These are phyloP conservation scores for Suillus americanus DNA, from an alignment of 768 basidiomycete genomes.

Conservation along the genomic window DNA sequence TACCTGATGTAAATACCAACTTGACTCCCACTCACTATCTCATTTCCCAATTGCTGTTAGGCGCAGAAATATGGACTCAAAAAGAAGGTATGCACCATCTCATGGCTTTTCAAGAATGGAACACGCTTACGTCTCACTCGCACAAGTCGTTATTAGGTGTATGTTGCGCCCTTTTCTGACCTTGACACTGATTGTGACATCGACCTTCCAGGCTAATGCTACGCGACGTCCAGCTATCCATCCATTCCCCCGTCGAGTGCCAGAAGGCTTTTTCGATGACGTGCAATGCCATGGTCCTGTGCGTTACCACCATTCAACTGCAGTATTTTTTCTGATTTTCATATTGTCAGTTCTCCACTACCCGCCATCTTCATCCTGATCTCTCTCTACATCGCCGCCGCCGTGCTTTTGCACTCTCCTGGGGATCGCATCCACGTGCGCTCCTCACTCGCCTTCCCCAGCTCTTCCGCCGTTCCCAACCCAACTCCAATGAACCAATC, in stretches of 20 bases:
- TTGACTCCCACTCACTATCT: too few relatives aligned
- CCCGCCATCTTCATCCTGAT: neutral
- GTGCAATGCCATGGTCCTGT: neutral
- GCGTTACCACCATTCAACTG: neutral
- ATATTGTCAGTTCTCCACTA: neutral
- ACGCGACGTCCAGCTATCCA: neutral
- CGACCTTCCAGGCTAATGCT: neutral
- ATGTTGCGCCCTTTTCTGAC: neutral
- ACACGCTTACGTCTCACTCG: too few relatives aligned
- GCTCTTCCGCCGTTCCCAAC: neutral
- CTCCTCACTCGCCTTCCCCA: neutral
- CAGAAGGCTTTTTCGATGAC: neutral
- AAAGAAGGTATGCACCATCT: neutral
- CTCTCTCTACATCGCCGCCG: neutral
- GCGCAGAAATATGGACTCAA: neutral
- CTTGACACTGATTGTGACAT: neutral
- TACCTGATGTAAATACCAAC: neutral
- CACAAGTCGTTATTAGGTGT: too few relatives aligned
- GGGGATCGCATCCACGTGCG: neutral
- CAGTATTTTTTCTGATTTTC: neutral
- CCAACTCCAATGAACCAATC: neutral
- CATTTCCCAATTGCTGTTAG: neutral
- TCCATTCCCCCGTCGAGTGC: neutral
- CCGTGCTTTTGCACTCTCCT: neutral
- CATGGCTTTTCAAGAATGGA: neutral